Evolutionary conservation across 768 basidiomycete species (phyloP).

Genomic region (Leccinum disarticulatum): DNA sequence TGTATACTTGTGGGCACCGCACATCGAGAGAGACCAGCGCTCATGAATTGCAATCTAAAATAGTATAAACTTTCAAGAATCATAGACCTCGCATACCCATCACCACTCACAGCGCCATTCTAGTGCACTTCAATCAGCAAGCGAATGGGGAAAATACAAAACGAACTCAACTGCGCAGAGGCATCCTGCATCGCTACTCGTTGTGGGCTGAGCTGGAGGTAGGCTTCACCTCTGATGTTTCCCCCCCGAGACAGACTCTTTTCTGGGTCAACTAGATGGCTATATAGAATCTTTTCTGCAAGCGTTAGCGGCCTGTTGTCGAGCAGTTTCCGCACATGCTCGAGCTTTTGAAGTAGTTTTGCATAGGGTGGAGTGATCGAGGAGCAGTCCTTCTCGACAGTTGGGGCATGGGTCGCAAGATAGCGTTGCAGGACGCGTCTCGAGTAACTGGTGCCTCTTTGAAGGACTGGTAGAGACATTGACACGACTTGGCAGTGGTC

Average conservation of each 20-base stretch:
- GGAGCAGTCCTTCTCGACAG: constrained; percentile 55
- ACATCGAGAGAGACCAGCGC: constrained; percentile 79
- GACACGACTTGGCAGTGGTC: not conserved
- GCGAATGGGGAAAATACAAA: not conserved
- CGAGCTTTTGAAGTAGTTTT: constrained; percentile 66
- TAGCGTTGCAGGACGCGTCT: constrained; percentile 25
- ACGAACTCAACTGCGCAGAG: constrained; percentile 72
- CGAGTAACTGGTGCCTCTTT: constrained; percentile 12
- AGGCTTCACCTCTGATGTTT: constrained; percentile 79
- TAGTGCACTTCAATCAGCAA: constrained; percentile 30
- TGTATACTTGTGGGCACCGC: constrained; percentile 89
- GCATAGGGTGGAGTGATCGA: constrained; percentile 87
- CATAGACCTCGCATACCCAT: not conserved
- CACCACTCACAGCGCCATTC: constrained; percentile 75
- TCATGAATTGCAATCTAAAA: constrained; percentile 92
- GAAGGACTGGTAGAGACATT: constrained; percentile 27
- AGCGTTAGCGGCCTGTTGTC: constrained; percentile 79
- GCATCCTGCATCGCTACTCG: constrained; percentile 98
- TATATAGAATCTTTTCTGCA: constrained; percentile 98
- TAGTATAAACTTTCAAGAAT: constrained; percentile 5
- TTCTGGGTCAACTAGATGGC: constrained; percentile 82
- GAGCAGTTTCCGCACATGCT: constrained; percentile 65
- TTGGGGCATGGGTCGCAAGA: constrained; percentile 42
- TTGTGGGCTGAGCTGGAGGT: constrained; percentile 88
- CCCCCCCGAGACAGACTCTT: constrained; percentile 63